phyloP scores from a whole-genome alignment of 1,284 basidiomycete species.

The Leccinum pachyderme region DNA sequence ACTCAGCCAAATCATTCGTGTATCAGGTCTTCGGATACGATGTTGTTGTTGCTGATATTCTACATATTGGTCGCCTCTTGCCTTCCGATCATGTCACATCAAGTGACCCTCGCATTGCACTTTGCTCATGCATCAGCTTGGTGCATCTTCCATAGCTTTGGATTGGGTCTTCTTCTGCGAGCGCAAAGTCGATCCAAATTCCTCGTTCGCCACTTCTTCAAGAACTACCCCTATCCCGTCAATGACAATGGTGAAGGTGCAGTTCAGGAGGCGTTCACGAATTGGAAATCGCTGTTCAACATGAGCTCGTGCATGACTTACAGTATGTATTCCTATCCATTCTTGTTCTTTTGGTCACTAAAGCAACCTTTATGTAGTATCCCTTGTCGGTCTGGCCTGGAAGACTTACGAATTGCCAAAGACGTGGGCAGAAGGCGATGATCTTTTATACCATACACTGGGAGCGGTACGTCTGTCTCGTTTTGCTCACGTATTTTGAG shows the following conservation, averaged over 20 bases:
- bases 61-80: constrained; percentile 53
- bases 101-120: constrained; percentile 56
- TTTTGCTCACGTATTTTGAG: background rate
- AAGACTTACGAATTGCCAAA: constrained; percentile 80
- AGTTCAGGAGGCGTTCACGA: constrained; percentile 87
- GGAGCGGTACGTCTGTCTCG: constrained; percentile 60
- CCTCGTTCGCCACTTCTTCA: constrained; percentile 91
- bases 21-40: constrained; percentile 63
- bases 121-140: constrained; percentile 84
- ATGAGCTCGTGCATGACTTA: constrained; percentile 94
- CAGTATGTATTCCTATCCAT: constrained; percentile 47
- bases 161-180: constrained; percentile 79
- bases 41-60: constrained; percentile 56
- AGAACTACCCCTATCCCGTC: constrained; percentile 82
- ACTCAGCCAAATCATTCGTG: constrained; percentile 22
- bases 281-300: constrained; percentile 96
- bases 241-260: constrained; percentile 65
- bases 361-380: constrained; percentile 46
- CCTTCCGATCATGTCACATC: constrained; percentile 44
- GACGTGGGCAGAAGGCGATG: constrained; percentile 89
- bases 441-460: constrained; percentile 84
- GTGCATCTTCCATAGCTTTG: constrained; percentile 89
- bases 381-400: constrained; percentile 81
- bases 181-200: constrained; percentile 87
- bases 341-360: background rate